These are phyloP conservation scores for Elongisporangium undulatum DNA, from an alignment of 352 stramenopile genomes.

Conservation along the genomic window DNA sequence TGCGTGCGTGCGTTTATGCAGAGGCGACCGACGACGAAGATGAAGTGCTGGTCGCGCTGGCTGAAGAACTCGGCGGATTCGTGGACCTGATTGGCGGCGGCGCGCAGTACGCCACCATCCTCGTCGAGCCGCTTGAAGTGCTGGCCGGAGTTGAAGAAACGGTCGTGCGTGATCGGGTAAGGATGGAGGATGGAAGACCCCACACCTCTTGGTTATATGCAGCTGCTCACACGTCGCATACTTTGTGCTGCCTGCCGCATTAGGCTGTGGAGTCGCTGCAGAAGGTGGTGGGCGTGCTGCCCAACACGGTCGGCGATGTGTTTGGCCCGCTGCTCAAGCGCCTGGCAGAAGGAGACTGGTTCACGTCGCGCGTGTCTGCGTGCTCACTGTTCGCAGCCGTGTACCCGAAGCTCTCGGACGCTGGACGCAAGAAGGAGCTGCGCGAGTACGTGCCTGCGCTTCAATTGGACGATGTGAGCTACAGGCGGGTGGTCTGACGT, in stretches of 20 bases:
- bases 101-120: conserved; percentile 46
- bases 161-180: conserved; percentile 85
- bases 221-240: not conserved
- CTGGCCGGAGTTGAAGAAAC: conserved; percentile 92
- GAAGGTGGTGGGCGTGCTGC: conserved; percentile 64
- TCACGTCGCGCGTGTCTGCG: conserved; percentile 86
- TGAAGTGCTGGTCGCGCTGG: conserved; percentile 90
- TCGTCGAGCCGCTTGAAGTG: conserved; percentile 89
- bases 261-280: conserved; percentile 69
- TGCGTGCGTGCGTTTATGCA: conserved; percentile 13
- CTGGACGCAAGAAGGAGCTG: conserved; percentile 71
- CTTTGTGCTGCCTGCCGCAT: not conserved
- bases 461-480: not conserved
- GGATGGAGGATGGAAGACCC: not conserved
- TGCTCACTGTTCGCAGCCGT: conserved; percentile 77
- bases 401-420: conserved; percentile 58
- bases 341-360: conserved; percentile 83
- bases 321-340: conserved; percentile 78
- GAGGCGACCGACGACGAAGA: conserved; percentile 91
- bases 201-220: not conserved
- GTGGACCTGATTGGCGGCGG: conserved; percentile 83
- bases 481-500: conserved; percentile 5
- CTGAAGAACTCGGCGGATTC: conserved; percentile 87
- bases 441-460: conserved; percentile 56
- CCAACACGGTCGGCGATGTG: conserved; percentile 45